These are phyloP conservation scores for Aspergillus proliferans DNA, from an alignment of 2,329 filamentous ascomycete species.

Conservation along the genomic window DNA sequence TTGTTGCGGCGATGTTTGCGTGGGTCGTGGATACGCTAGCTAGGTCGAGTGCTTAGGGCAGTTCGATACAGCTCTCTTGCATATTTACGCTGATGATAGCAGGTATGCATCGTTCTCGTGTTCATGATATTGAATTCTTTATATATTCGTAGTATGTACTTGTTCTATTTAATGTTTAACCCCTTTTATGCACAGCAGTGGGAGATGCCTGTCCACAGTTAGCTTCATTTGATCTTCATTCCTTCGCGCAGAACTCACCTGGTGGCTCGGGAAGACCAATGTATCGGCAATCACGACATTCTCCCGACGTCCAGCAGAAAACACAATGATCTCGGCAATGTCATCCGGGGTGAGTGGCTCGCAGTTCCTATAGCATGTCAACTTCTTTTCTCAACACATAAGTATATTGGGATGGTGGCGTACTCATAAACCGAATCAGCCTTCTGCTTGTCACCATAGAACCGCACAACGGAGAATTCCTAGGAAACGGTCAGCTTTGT, in stretches of 20 bases:
- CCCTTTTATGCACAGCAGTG: conserved; percentile 18
- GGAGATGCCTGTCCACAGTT: conserved; percentile 16
- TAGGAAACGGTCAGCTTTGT: conserved; percentile 21
- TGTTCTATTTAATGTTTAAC: conserved; percentile 6
- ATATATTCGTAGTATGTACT: background rate
- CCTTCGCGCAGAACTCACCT: conserved; percentile 51
- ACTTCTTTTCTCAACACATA: background rate
- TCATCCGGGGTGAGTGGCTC: conserved; percentile 85
- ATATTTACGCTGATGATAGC: too few species aligned
- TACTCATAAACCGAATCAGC: conserved; percentile 83
- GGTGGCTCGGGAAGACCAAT: conserved; percentile 80
- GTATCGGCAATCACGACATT: conserved; percentile 89
- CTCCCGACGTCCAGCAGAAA: conserved; percentile 73
- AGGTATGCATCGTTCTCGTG: too few species aligned
- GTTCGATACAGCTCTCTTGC: too few species aligned
- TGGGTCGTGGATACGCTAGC: too few species aligned
- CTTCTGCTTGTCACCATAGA: conserved; percentile 81
- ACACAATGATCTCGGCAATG: conserved; percentile 85
- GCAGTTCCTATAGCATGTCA: conserved; percentile 50
- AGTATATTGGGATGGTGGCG: too few species aligned
- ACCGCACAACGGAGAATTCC: conserved; percentile 85
- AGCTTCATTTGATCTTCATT: background rate
- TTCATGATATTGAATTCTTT: too few species aligned
- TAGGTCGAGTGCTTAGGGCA: too few species aligned
- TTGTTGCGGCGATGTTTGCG: too few species aligned